phyloP scores from a whole-genome alignment of 257 asterid genomes.

The Lavandula angustifolia region DNA sequence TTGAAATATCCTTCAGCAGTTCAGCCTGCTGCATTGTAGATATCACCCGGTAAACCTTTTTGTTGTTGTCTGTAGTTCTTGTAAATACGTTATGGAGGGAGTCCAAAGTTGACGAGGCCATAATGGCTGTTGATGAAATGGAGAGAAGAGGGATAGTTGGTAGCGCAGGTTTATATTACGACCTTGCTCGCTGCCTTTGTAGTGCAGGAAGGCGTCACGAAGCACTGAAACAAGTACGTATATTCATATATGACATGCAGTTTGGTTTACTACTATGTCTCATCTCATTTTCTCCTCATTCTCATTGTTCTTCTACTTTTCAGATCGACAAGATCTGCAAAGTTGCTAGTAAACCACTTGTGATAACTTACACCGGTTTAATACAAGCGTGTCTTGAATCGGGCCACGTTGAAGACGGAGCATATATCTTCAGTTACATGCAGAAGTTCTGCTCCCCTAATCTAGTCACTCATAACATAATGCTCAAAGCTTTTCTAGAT shows the following conservation, averaged over 20 bases:
- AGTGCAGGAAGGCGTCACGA: slow-evolving; percentile 86
- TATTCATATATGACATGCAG: slow-evolving; percentile 17
- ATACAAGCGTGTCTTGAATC: slow-evolving; percentile 79
- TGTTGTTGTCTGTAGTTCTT: slow-evolving; percentile 57
- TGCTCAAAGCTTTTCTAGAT: slow-evolving; percentile 79
- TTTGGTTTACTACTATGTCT: slow-evolving; percentile 8
- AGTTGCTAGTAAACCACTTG: slow-evolving; percentile 91
- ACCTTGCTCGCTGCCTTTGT: slow-evolving; percentile 96
- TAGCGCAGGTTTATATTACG: slow-evolving; percentile 83
- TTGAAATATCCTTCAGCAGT: slow-evolving; percentile 9
- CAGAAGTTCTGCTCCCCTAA: slow-evolving; percentile 84
- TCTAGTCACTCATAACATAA: slow-evolving; percentile 69
- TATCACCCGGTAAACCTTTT: slow-evolving; percentile 21
- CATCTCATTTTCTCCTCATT: slow-evolving; percentile 14
- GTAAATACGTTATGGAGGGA: slow-evolving; percentile 82
- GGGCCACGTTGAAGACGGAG: slow-evolving; percentile 59
- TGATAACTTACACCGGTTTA: slow-evolving; percentile 95
- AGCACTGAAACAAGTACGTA: slow-evolving; percentile 73
- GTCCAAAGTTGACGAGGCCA: slow-evolving; percentile 75
- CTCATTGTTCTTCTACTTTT: slow-evolving; percentile 8
- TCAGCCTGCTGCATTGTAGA: slow-evolving; percentile 25
- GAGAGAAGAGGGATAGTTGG: slow-evolving; percentile 92
- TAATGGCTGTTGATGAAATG: slow-evolving; percentile 77
- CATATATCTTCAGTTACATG: slow-evolving; percentile 69
- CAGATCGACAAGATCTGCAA: slow-evolving; percentile 90